These are phyloP conservation scores for Leucosporidium scottii DNA, from an alignment of 768 basidiomycete genomes.

Conservation along the genomic window DNA sequence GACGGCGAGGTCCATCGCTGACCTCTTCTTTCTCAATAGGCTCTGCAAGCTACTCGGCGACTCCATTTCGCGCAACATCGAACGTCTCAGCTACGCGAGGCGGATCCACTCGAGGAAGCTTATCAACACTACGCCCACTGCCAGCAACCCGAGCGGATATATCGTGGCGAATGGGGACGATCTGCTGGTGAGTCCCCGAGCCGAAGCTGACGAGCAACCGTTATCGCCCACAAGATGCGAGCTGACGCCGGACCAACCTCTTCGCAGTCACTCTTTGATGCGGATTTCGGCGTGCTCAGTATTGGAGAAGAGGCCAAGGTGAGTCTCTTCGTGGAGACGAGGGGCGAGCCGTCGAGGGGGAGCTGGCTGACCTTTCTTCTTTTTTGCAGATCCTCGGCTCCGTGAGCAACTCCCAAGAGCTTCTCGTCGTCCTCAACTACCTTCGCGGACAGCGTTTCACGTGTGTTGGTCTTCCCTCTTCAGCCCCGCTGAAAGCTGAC, in stretches of 20 bases:
- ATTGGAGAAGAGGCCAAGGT: slow-evolving; percentile 60
- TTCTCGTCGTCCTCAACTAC: slow-evolving; percentile 71
- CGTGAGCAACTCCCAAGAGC: slow-evolving; percentile 66
- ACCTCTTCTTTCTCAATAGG: slow-evolving; percentile 54
- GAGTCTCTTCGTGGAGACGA: slow-evolving; percentile 25
- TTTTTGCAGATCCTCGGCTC: slow-evolving; percentile 58
- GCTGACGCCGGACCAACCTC: no score
- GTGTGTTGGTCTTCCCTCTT: no score
- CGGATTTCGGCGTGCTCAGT: slow-evolving; percentile 56
- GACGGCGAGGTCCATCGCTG: slow-evolving; percentile 34
- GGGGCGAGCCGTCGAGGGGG: background rate
- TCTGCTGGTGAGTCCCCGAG: slow-evolving; percentile 47
- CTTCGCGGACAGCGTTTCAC: slow-evolving; percentile 64
- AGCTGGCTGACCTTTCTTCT: slow-evolving; percentile 15
- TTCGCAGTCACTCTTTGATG: slow-evolving; percentile 56
- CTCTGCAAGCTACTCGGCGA: slow-evolving; percentile 73
- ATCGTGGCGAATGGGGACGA: slow-evolving; percentile 42
- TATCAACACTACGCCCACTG: slow-evolving; percentile 64
- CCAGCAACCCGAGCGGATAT: slow-evolving; percentile 62
- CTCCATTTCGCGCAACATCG: slow-evolving; percentile 70
- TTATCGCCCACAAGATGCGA: no score
- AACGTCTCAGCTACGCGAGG: slow-evolving; percentile 68
- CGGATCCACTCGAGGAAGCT: slow-evolving; percentile 68
- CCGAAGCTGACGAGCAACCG: no score
- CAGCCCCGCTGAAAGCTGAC: no score